These are phyloP conservation scores for Pythium volutum DNA, from an alignment of 352 stramenopile genomes.

Conservation along the genomic window DNA sequence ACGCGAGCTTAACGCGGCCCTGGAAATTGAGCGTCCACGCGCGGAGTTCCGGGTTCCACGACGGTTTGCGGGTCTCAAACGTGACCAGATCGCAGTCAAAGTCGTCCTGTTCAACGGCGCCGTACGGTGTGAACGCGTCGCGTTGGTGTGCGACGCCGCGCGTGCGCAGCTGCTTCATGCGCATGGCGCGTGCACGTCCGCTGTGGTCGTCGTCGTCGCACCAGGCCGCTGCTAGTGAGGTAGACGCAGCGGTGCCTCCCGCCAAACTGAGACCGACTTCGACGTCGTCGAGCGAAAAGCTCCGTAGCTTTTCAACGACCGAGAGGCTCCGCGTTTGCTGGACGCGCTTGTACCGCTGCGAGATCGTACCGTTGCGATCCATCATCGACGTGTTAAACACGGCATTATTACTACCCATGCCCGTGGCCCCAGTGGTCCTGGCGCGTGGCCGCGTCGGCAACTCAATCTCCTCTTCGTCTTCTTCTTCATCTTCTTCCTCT, in stretches of 20 bases:
- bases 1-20: conserved; percentile 84
- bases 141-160: conserved; percentile 14
- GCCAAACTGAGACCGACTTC: conserved; percentile 40
- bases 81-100: conserved; percentile 71
- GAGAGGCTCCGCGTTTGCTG: conserved; percentile 47
- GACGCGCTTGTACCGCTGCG: conserved; percentile 55
- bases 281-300: conserved; percentile 58
- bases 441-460: conserved; percentile 12
- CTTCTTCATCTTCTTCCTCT: conserved; percentile 9
- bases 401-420: conserved; percentile 41
- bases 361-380: conserved; percentile 50
- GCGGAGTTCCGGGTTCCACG: conserved; percentile 78
- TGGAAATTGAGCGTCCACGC: conserved; percentile 91
- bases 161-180: conserved; percentile 30
- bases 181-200: conserved; percentile 34
- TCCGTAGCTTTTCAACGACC: conserved; percentile 48
- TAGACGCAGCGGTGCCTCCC: not conserved
- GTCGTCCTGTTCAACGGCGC: conserved; percentile 69
- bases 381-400: conserved; percentile 51
- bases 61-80: conserved; percentile 81
- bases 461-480: conserved; percentile 15
- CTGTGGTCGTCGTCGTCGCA: conserved; percentile 53
- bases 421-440: conserved; percentile 20
- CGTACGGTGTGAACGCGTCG: conserved; percentile 48
- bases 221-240: conserved; percentile 31